Evolutionary conservation across 1,139 yeast genomes (phyloP), one percentile per base, ranked within the genome.

Genomic region (Pneumocystis wakefieldiae): DNA sequence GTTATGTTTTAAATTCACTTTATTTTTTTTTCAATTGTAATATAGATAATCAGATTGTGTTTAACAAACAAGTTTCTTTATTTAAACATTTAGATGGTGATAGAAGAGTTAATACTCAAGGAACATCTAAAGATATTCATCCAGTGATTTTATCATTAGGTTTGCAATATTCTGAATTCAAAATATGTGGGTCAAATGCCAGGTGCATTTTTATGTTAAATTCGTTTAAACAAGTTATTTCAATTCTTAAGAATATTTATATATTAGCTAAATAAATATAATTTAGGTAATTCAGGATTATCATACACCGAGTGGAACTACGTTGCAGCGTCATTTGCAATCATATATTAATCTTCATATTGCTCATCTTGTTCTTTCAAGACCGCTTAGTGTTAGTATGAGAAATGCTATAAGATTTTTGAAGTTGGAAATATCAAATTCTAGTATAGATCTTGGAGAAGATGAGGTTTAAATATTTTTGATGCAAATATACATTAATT

Each of bases 331-430:
- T 76, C 88, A 91, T 74, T 80, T 94, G 70, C 90, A 97, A 0
- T 85, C 86, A 35, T 92, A 90, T 72, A 78, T 94, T 67, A 84
- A 95, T n/a, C 90, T 87, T 70, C 99, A 94, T 74, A 94, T 94
- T 68, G 98, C 92, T 71, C 89, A 87, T 69, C 78, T 94, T 69
- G 92, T 89, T 71, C 83, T 91, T 12, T 92, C 97, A 1, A 83
- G 99, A 67, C 97, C 97, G 0, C 78, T 94, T 64, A 84, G 95
- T 64, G 87, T 91, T 10, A 83, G 96, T 0, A 94, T 94, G 98
- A 98, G 99, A 62, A 92, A 91, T 75, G 94, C 97, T 2, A 94
- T 94, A 68, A 83, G 98, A 70, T 90, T 97, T 96, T 79, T 94
- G 68, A 94, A 94, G 73, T 97, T 91, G 75, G 94, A 88, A 72